phyloP scores from a whole-genome alignment of 1,139 yeast genomes.

The Candida sanyaensis region DNA sequence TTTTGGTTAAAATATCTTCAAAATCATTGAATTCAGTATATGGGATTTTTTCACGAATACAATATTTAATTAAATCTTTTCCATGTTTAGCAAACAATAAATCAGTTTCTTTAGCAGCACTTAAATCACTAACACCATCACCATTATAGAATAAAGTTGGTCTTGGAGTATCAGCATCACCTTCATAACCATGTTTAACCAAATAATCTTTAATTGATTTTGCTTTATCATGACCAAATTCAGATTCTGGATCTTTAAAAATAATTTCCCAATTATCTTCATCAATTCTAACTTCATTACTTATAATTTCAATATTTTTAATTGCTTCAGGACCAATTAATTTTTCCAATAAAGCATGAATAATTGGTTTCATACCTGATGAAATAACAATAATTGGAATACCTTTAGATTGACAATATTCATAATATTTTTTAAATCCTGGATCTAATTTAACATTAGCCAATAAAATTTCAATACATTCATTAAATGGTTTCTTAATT shows the following conservation, averaged over 20 bases:
- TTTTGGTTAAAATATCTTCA: constrained; percentile 64
- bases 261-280: constrained; percentile 74
- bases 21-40: constrained; percentile 81
- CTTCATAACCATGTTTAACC: constrained; percentile 37
- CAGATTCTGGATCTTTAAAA: constrained; percentile 76
- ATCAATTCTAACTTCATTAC: constrained; percentile 70
- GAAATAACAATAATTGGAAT: constrained; percentile 83
- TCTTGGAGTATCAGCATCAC: constrained; percentile 15
- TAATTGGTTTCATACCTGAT: constrained; percentile 92
- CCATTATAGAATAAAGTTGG: constrained; percentile 89
- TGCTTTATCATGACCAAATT: constrained; percentile 95
- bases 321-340: constrained; percentile 80
- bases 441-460: constrained; percentile 77
- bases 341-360: constrained; percentile 69
- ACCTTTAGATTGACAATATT: constrained; percentile 70
- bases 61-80: constrained; percentile 82
- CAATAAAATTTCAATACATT: constrained; percentile 71
- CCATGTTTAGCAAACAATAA: constrained; percentile 92
- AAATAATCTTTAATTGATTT: constrained; percentile 72
- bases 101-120: constrained; percentile 95
- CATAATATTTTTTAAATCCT: constrained; percentile 80
- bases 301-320: constrained; percentile 71
- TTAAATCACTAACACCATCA: constrained; percentile 93
- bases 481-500: constrained; percentile 71
- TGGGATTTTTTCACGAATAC: constrained; percentile 78